Evolutionary conservation across 2,329 filamentous ascomycete genomes (phyloP), one percentile per base, ranked within the genome.

Genomic region (Lachnellula subtilissima): DNA sequence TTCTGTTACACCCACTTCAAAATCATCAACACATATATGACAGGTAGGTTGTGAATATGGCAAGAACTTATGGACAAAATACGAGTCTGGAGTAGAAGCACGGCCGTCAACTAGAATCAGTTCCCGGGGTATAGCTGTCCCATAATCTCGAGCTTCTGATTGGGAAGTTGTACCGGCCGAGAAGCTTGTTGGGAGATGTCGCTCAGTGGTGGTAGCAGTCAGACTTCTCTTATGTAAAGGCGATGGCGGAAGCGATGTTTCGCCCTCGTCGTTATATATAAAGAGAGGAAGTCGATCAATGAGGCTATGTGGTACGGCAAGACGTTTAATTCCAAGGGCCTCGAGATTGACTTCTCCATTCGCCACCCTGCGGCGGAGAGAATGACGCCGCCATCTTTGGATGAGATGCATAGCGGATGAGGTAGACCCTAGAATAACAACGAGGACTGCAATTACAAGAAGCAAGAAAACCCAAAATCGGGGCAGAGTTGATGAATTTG

Each of bases 21-120:
- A 97, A 57, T 89, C 84, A 53, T 91, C 88, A 1, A 96, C 79
- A 68, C 94, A 99, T 52, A 97, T 96, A n/a, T 89, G 84, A 69
- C 94, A 97, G 2, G 82, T 86, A 0, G 89, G 85, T 69, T 97
- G 94, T 19, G 85, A 84, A 63, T 89, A 79, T 15, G 81, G 80
- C 5, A 76, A 32, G 51, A 64, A 64, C 57, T 58, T 62, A 28
- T 66, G 63, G 19, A 55, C 48, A 23, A 66, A 37, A 12, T 54
- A 40, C 0, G 58, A 57, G 17, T 58, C 40, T 2, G 54, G 52
- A 35, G 52, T 56, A 2, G 59, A 54, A 12, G 42, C 57, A 55
- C 14, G 59, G 37, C 60, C 61, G 49, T 64, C 57, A 2, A 55
- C 50, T 19, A 58, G 43, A 17, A 39, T 37, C 17, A n/a, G 15